Conservation (phyloP, 345 rosid species). For the Salix brachista region DNA sequence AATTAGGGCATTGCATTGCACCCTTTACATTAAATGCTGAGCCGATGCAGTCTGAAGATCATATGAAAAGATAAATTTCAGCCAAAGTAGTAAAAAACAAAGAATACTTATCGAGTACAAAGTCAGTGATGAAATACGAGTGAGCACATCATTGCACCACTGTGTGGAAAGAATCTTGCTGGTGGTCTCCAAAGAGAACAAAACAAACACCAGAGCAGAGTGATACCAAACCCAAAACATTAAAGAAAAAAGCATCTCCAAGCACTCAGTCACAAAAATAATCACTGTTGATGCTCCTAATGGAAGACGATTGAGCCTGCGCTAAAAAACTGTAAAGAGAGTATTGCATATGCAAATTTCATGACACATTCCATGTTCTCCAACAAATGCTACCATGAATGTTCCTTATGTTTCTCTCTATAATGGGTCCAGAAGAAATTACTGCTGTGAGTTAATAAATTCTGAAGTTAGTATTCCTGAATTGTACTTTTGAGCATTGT, state of each 20-base stretch:
- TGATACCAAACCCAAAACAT: not conserved
- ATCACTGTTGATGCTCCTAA: not conserved
- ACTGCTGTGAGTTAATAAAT: not conserved
- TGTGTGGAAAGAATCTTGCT: not conserved
- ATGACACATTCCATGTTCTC: not conserved
- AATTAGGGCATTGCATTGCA: constrained; percentile 96
- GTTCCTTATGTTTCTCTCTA: not conserved
- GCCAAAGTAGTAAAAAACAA: not conserved
- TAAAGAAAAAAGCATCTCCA: not conserved
- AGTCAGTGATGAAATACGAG: not conserved
- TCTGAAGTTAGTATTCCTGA: not conserved
- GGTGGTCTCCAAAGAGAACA: not conserved
- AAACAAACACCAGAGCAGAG: not conserved
- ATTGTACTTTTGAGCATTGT: not conserved
- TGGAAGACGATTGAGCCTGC: not conserved
- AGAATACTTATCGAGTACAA: not conserved
- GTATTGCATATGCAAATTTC: not conserved
- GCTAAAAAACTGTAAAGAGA: not conserved
- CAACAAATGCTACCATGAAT: not conserved
- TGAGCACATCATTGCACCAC: not conserved
- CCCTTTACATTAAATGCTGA: constrained; percentile 97
- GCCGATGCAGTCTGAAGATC: constrained; percentile 82
- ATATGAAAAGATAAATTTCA: constrained; percentile 12
- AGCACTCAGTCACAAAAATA: not conserved
- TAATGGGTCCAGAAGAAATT: not conserved